Percentiles rank a stretch among this genome's conserved stretches.
These are phyloP conservation scores for Metschnikowia anglica DNA, from an alignment of 805 yeast species.

Conservation along the genomic window DNA sequence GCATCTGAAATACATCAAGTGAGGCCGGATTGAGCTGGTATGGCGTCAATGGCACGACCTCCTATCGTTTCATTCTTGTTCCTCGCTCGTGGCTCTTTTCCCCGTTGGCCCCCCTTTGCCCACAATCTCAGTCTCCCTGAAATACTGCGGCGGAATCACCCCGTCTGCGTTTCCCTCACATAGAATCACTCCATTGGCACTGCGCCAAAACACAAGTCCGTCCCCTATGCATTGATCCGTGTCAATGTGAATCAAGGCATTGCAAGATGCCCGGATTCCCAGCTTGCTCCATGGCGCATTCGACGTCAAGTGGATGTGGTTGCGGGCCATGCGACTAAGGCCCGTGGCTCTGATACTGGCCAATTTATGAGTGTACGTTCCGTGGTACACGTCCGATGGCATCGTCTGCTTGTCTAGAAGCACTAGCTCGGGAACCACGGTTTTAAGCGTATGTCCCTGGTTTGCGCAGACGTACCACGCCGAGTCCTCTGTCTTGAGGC, in stretches of 20 bases:
- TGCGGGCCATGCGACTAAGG: constrained; percentile 66
- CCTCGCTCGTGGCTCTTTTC: background rate
- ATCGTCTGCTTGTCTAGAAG: constrained; percentile 41
- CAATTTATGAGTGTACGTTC: constrained; percentile 59
- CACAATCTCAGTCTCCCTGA: constrained; percentile 30
- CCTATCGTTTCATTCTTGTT: background rate
- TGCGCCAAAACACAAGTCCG: constrained; percentile 53
- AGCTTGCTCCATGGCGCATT: constrained; percentile 51
- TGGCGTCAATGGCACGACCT: no score
- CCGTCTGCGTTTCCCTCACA: constrained; percentile 63
- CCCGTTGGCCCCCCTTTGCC: background rate
- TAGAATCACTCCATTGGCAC: constrained; percentile 74
- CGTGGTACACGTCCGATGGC: constrained; percentile 69
- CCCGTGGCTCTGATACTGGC: constrained; percentile 54
- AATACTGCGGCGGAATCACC: constrained; percentile 42
- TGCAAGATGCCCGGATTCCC: constrained; percentile 66
- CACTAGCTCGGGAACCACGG: constrained; percentile 43
- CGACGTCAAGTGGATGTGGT: constrained; percentile 83
- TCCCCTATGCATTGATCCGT: constrained; percentile 43
- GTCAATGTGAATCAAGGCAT: constrained; percentile 64
- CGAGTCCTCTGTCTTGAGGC: constrained; percentile 36
- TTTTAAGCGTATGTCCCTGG: constrained; percentile 81
- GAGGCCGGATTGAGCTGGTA: no score
- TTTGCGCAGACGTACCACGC: constrained; percentile 66
- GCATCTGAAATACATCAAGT: no score